Evolutionary conservation across 2,329 filamentous ascomycete genomes (phyloP).

Genomic region (Clarireedia monteithiana): DNA sequence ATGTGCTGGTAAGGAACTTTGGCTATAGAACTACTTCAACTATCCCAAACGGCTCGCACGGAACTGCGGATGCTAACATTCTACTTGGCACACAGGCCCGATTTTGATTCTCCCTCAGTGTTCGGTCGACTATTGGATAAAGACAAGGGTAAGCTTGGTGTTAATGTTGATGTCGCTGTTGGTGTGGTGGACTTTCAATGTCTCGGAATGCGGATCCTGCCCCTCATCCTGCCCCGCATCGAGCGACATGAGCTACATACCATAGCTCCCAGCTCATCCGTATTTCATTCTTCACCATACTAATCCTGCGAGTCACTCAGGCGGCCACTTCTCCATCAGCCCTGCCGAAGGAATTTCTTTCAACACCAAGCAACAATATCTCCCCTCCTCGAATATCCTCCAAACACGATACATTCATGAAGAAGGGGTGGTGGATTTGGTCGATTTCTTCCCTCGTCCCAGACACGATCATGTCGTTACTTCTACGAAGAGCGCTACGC

Average conservation of each 20-base stretch:
- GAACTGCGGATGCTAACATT: background rate
- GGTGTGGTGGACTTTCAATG: background rate
- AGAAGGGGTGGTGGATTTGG: constrained; percentile 62
- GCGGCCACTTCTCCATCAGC: constrained; percentile 65
- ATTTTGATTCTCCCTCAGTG: constrained; percentile 70
- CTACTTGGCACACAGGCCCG: constrained; percentile 44
- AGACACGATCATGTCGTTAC: constrained; percentile 47
- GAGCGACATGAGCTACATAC: background rate
- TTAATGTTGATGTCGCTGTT: background rate
- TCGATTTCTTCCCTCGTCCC: constrained; percentile 70
- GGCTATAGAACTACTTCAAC: background rate
- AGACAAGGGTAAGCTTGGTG: constrained; percentile 38
- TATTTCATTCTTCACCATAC: background rate
- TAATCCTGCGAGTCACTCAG: constrained; percentile 26
- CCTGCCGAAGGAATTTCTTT: constrained; percentile 42
- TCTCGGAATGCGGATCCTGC: background rate
- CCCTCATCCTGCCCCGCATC: background rate
- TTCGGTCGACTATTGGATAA: constrained; percentile 71
- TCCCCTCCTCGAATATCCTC: constrained; percentile 66
- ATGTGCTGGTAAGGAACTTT: constrained; percentile 60
- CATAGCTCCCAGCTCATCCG: background rate
- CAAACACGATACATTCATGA: constrained; percentile 74
- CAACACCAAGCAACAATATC: constrained; percentile 71
- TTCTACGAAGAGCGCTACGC: constrained; percentile 36
- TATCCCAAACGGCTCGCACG: background rate